Base-by-base conservation (phyloP, 2,329 filamentous ascomycete genomes). In the Aurifilum marmelostoma region DNA sequence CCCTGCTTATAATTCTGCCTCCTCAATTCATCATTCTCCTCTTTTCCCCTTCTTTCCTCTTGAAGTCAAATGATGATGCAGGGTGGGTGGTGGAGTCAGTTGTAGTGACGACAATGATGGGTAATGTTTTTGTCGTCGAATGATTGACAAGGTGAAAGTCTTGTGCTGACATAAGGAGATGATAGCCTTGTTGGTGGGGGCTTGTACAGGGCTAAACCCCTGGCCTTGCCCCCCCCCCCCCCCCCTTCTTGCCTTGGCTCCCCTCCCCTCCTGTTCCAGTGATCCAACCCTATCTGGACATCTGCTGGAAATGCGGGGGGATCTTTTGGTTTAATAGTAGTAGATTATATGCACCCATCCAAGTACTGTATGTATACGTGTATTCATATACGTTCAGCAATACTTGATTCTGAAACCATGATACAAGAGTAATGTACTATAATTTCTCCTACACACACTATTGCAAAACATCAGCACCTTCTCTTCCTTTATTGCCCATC, bases 141-240 rank as follows among this genome's bases (percentile, higher is more conserved):
- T 16, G 7, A 8, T 47, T 9, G 21, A 47, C 21, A n/a, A 60
- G 56, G 11, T 37, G 47, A 24, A 50, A 32, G 47, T 41, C 61
- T 63, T 32, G n/a, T 14, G 63, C 63, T 65, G 63, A 65, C 63
- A 59, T 65, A 65, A 65, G 34, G 52, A 58, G 34, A 4, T 34
- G n/a, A 32, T 39, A 8, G 21, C 8, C 18, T 8, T 11, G 21
- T 7, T 47, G 21, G 43, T 7, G 21, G 43, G 7, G 37, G 37
- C n/a, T 7, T 12, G 12, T 18, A 47, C 43, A 47, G 43, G 43
- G 43, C 3, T 47, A 11, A 8, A n/a, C 43, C 43, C 43, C 18
- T 47, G 43, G 11, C 43, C 18, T n/a, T n/a, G 18, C 18, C 21
- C 41, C 8, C 43, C 43, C 9, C 43, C 18, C 18, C 6, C 21